Percentiles rank a stretch among this genome's conserved stretches.
Conservation (phyloP, 441 rosid species). For the Populus hybrid region DNA sequence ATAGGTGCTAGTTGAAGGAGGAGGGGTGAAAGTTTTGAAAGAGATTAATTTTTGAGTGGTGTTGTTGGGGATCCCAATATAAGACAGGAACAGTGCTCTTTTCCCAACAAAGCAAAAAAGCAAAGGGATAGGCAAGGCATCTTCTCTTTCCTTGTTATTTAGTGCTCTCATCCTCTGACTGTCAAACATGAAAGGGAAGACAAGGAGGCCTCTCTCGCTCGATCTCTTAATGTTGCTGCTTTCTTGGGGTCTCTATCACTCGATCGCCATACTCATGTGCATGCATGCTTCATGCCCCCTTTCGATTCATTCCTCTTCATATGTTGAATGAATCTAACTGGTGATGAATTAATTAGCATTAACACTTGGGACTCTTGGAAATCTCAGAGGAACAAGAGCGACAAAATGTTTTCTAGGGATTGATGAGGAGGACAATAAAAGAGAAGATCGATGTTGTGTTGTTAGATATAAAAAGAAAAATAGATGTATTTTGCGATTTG, state of each 20-base stretch:
- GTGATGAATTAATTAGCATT: too few species aligned
- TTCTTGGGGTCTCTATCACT: constrained; percentile 6
- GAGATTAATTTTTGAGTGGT: not conserved
- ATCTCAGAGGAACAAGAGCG: too few species aligned
- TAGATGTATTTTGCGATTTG: too few species aligned
- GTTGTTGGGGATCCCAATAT: constrained; percentile 20
- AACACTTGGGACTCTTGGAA: too few species aligned
- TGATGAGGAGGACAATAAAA: too few species aligned
- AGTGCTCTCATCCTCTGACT: not conserved
- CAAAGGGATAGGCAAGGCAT: not conserved
- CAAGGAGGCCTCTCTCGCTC: not conserved
- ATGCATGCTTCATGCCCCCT: too few species aligned
- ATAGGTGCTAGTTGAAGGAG: not conserved
- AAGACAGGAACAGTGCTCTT: constrained; percentile 16
- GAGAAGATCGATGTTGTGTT: too few species aligned
- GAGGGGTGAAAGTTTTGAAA: too few species aligned
- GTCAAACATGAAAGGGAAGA: not conserved
- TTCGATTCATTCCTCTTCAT: not conserved
- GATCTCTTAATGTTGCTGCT: constrained; percentile 4
- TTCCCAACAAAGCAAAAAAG: constrained; percentile 7
- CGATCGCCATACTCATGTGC: not conserved
- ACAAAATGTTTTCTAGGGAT: too few species aligned
- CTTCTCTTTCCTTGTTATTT: constrained; percentile 4
- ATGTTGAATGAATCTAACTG: too few species aligned
- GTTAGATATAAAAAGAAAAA: too few species aligned